Percentiles rank a stretch among this genome's conserved stretches.
phyloP scores from a whole-genome alignment of 306 rosid species.

The Medicago lupulina region DNA sequence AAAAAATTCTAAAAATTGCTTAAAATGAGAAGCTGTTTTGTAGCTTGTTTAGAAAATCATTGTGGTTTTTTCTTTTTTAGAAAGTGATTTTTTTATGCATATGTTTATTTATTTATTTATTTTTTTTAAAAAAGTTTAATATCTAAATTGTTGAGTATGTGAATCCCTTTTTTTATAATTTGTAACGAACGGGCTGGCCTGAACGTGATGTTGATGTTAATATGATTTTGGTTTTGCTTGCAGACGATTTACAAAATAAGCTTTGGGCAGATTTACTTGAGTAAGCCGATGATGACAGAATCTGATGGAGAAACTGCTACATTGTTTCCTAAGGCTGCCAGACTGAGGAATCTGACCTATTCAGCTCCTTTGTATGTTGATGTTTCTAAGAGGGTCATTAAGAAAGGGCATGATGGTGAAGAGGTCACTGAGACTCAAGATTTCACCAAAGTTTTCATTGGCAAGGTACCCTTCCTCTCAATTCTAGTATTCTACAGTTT shows the following conservation, averaged over 20 bases:
- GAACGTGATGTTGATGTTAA: background rate
- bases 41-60: background rate
- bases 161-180: too few relatives aligned
- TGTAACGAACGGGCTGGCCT: background rate
- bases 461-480: slow-evolving; percentile 63
- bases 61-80: background rate
- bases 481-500: background rate
- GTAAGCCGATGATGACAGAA: slow-evolving; percentile 99
- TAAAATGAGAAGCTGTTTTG: background rate
- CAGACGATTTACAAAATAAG: slow-evolving; percentile 83
- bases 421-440: slow-evolving; percentile 92
- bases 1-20: background rate
- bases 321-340: slow-evolving; percentile 95
- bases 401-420: slow-evolving; percentile 97
- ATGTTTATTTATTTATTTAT: too few relatives aligned
- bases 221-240: slow-evolving; percentile 13
- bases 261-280: slow-evolving; percentile 95
- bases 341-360: slow-evolving; percentile 89
- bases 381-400: slow-evolving; percentile 83
- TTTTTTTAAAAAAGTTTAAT: too few relatives aligned
- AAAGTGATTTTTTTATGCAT: background rate
- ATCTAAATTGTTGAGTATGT: background rate
- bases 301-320: slow-evolving; percentile 98
- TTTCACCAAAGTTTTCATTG: slow-evolving; percentile 93
- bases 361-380: slow-evolving; percentile 98